Conservation (phyloP, 23 red algal species). For the Cyanidiococcus yangmingshanensis region DNA sequence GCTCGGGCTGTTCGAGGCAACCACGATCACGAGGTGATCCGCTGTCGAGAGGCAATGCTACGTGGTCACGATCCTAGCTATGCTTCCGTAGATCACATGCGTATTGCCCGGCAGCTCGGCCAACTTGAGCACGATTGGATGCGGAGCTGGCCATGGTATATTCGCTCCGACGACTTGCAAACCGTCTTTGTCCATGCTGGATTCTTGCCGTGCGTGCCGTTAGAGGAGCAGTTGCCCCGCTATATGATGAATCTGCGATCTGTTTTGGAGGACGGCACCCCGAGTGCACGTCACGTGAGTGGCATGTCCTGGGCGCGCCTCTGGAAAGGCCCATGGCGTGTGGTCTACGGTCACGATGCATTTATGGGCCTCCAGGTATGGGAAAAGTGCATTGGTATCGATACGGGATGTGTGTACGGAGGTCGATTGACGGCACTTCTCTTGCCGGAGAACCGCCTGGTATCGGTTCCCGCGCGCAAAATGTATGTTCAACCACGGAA, state of each 20-base stretch:
- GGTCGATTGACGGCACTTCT: slow-evolving; percentile 73
- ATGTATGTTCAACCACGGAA: slow-evolving; percentile 38
- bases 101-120: slow-evolving; percentile 43
- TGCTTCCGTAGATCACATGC: slow-evolving; percentile 41
- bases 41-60: slow-evolving; percentile 40
- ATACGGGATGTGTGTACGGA: slow-evolving; percentile 95
- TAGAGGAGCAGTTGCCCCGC: slow-evolving; percentile 69
- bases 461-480: slow-evolving; percentile 69
- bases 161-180: slow-evolving; percentile 36
- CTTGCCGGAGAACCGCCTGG: slow-evolving; percentile 69
- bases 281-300: slow-evolving; percentile 48
- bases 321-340: slow-evolving; percentile 75
- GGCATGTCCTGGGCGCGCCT: slow-evolving; percentile 58
- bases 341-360: slow-evolving; percentile 94
- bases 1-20: slow-evolving; percentile 81
- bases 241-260: slow-evolving; percentile 96
- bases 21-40: slow-evolving; percentile 61
- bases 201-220: slow-evolving; percentile 60
- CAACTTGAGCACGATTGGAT: slow-evolving; percentile 53
- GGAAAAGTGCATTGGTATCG: slow-evolving; percentile 62
- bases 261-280: slow-evolving; percentile 51
- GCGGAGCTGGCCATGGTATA: slow-evolving; percentile 70
- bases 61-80: slow-evolving; percentile 25
- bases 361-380: slow-evolving; percentile 65
- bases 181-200: slow-evolving; percentile 90